A percentile compares a stretch with the other conserved stretches of the same genome.
These are phyloP conservation scores for Cladophialophora chaetospira DNA, from an alignment of 2,329 filamentous ascomycete genomes.

Conservation along the genomic window DNA sequence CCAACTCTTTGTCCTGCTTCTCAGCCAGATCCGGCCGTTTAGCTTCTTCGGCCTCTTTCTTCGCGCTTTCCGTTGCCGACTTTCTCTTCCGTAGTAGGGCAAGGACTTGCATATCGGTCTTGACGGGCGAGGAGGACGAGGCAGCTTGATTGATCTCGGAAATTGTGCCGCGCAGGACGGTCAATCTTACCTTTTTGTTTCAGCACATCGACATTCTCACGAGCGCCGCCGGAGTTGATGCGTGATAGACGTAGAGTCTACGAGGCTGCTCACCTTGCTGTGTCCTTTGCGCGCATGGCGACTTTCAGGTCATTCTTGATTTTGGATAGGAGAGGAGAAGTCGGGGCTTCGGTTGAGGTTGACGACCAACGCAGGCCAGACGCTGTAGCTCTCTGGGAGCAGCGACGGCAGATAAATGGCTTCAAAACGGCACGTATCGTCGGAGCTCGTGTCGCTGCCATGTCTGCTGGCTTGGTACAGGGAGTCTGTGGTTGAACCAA, in stretches of 20 bases:
- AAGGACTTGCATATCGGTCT: constrained; percentile 51
- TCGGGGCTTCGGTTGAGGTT: constrained; percentile 38
- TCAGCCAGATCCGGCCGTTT: constrained; percentile 48
- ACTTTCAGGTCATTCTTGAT: constrained; percentile 50
- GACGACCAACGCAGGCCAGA: constrained; percentile 44
- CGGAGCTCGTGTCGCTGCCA: constrained; percentile 6
- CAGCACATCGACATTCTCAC: background rate
- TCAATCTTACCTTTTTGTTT: constrained; percentile 40
- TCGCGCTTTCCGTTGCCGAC: constrained; percentile 42
- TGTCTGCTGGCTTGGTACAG: background rate
- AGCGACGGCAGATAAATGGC: constrained; percentile 21
- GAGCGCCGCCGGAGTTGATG: background rate
- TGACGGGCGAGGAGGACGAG: constrained; percentile 49
- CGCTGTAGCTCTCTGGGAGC: constrained; percentile 7
- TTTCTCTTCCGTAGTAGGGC: constrained; percentile 49
- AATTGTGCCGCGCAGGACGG: constrained; percentile 52
- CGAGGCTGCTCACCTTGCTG: constrained; percentile 40
- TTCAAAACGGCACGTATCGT: constrained; percentile 2
- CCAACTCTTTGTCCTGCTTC: constrained; percentile 47
- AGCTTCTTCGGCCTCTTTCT: constrained; percentile 45
- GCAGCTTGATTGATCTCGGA: constrained; percentile 53
- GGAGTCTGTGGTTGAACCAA: background rate
- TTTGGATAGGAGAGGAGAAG: constrained; percentile 45
- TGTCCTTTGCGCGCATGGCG: constrained; percentile 54
- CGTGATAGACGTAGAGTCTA: background rate